Base-by-base conservation (phyloP, 1,284 basidiomycete species). In the Sporisorium sorghi region DNA sequence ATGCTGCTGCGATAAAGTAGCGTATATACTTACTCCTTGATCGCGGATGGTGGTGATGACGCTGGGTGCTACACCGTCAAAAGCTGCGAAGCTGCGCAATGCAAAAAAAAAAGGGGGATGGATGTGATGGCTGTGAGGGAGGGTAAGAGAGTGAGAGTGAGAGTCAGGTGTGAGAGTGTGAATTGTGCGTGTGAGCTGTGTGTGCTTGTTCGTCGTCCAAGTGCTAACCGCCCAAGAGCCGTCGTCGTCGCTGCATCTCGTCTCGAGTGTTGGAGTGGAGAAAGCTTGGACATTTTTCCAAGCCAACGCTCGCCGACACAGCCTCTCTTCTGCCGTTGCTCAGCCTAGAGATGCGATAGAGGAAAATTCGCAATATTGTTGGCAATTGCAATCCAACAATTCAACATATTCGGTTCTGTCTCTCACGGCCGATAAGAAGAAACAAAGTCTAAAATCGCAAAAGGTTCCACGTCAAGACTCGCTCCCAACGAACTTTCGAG, bases 361-460 rank as follows among this genome's bases (percentile, higher is more conserved):
- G 19, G 32, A 19, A 32, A 23, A 19, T 0, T 49, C 14, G 21
- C 32, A 1, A 6, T 9, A 15, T 19, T 49, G 47, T 49, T 49
- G 35, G 30, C 28, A n/a, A n/a, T n/a, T n/a, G n/a, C n/a, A n/a
- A n/a, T n/a, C n/a, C n/a, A n/a, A n/a, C n/a, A n/a, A n/a, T n/a
- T n/a, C n/a, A 19, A 17, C 19, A 8, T 32, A 5, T 23, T 33
- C n/a, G 11, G 2, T 11, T 19, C 19, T 15, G 11, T 35, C 15
- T 32, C 9, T 28, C 52, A 67, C 59, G 56, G 67, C 67, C 56
- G 59, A 59, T 55, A 62, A 59, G 60, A 62, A 59, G 60, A 70
- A 63, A 35, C 21, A 43, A 53, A 56, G 32, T 30, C 28, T 42
- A 46, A 59, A 46, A 19, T n/a, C 15, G 15, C 17, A 7, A 43